Evolutionary conservation across 768 basidiomycete species (phyloP).

Genomic region (Mycena rebaudengoi): DNA sequence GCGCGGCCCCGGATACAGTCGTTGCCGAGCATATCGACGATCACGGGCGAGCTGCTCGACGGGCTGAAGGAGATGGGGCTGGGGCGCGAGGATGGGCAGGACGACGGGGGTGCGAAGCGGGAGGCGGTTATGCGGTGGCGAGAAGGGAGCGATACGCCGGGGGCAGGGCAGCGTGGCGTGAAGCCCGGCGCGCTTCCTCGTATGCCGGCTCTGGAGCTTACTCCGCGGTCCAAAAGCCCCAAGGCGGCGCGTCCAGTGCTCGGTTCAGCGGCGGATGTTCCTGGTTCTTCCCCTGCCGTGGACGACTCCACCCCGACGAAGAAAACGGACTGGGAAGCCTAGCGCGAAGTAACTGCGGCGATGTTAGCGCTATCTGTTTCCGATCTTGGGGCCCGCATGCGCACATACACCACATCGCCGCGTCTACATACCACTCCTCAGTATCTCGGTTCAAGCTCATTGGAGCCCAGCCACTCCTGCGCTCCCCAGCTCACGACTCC

Average conservation of each 20-base stretch:
- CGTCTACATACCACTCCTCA: too few species aligned
- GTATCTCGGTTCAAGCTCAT: too few species aligned
- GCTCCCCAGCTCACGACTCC: too few species aligned
- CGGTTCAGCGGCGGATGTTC: neutral
- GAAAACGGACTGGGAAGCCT: too few species aligned
- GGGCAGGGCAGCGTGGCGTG: neutral
- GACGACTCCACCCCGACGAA: constrained; percentile 12
- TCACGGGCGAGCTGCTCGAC: constrained; percentile 22
- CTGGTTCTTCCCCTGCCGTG: neutral
- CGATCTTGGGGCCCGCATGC: too few species aligned
- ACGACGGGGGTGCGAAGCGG: constrained; percentile 4
- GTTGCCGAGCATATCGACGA: constrained; percentile 22
- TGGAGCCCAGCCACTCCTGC: too few species aligned
- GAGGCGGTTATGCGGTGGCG: constrained; percentile 19
- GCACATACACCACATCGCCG: too few species aligned
- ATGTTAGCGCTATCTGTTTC: too few species aligned
- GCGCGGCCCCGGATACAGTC: constrained; percentile 1
- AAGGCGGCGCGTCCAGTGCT: too few species aligned
- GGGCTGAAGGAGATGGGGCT: constrained; percentile 18
- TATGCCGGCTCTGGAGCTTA: neutral
- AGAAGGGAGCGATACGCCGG: constrained; percentile 1
- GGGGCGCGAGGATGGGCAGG: neutral
- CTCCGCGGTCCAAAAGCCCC: neutral
- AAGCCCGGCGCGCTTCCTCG: neutral
- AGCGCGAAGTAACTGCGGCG: too few species aligned